Evolutionary conservation across 176 grass and related monocot species (phyloP), one percentile per base, ranked within the genome.

Genomic region (Panicum miliaceum): DNA sequence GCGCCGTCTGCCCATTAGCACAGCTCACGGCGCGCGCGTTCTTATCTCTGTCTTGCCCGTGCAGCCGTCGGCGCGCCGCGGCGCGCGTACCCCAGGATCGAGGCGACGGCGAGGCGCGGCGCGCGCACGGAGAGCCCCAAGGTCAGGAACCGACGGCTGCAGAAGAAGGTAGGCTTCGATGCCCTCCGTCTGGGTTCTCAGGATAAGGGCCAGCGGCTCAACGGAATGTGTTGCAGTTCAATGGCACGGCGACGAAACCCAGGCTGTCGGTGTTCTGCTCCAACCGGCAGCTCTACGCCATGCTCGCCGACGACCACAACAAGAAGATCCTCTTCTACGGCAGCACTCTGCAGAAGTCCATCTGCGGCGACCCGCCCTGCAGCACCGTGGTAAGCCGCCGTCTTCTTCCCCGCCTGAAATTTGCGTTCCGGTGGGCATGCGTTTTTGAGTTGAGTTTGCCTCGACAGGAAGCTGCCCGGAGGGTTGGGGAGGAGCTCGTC

Each of bases 181-280:
- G 56, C 46, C 35, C 68, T 43, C 48, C 62, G 3, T 43, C 25
- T 51, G 6, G 40, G 51, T 7, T 70, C 64, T 51, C 67, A 16
- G 36, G 71, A 68, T 47, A 43, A 85, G 67, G 58, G 11, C 20
- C 20, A 64, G 34, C 16, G 56, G 0, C 1, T 3, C 75, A 29
- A 41, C 34, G 19, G 3, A 71, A 47, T 54, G 48, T 47, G 40
- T n/a, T 58, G 69, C 86, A 98, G 96, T 98, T 92, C 71, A 90
- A 96, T 52, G 96, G 96, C 72, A 90, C 96, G 5, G 75, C 80
- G 71, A 77, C 56, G 37, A 99, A 92, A 82, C 96, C 96, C 58
- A 85, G 93, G 77, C 78, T 99, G 64, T 99, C 93, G 0, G 89
- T 96, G 23, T 99, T 99, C 78, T 99, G 96, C 85, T 94, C 96